A percentile compares a stretch with the other conserved stretches of the same genome.
phyloP scores from a whole-genome alignment of 495 filamentous ascomycete species.

The Tirmania nivea region DNA sequence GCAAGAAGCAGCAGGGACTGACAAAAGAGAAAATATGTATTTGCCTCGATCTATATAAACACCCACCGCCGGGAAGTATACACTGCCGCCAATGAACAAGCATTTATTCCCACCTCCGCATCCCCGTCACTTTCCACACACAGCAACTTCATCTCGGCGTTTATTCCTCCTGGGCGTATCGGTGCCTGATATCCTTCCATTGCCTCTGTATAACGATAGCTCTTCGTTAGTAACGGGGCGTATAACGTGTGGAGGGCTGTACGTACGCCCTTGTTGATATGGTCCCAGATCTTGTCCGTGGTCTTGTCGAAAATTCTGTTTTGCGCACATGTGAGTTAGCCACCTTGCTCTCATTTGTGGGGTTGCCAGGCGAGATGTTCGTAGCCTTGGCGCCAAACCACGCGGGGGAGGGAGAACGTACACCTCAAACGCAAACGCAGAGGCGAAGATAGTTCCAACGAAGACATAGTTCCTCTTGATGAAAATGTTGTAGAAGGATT shows the following conservation, averaged over 20 bases:
- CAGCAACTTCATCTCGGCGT: neutral
- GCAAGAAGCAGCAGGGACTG: too few species aligned
- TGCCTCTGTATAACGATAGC: slow-evolving; percentile 44
- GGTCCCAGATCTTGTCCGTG: slow-evolving; percentile 73
- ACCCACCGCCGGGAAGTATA: too few species aligned
- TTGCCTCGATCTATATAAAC: too few species aligned
- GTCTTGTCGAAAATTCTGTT: slow-evolving; percentile 51
- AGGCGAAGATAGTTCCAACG: slow-evolving; percentile 62
- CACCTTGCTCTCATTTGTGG: too few species aligned
- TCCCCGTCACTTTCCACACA: too few species aligned
- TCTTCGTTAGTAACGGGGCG: neutral
- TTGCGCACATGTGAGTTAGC: neutral
- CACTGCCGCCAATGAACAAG: too few species aligned
- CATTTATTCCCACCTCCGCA: too few species aligned
- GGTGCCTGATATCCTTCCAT: slow-evolving; percentile 97
- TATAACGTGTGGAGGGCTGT: neutral
- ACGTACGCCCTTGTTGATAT: slow-evolving; percentile 71
- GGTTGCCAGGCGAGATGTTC: too few species aligned
- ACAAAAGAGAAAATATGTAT: too few species aligned
- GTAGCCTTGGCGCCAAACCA: too few species aligned
- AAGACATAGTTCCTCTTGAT: slow-evolving; percentile 71
- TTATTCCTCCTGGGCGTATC: slow-evolving; percentile 55
- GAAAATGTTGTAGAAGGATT: slow-evolving; percentile 38
- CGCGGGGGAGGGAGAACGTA: slow-evolving; percentile 28
- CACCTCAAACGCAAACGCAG: slow-evolving; percentile 87